Evolutionary conservation across 2,329 filamentous ascomycete genomes (phyloP).

Genomic region (Pseudogymnoascus sp.): DNA sequence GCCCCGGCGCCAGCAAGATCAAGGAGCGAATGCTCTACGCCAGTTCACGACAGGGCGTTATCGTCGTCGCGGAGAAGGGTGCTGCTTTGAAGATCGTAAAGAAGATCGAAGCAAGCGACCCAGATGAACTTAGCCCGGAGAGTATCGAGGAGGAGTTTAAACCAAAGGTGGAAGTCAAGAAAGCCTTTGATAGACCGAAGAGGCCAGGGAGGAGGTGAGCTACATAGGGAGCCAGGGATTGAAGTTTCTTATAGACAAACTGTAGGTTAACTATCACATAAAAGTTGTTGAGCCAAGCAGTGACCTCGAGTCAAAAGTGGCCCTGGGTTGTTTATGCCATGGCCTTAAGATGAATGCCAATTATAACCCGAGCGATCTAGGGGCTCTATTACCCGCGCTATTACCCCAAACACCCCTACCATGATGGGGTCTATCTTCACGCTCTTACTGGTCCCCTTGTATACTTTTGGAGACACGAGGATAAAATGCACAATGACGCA

Average conservation of each 20-base stretch:
- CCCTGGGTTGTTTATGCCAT: background rate
- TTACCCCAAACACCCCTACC: background rate
- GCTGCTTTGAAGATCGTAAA: constrained; percentile 60
- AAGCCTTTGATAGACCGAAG: constrained; percentile 70
- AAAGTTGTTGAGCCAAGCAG: background rate
- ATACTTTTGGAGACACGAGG: background rate
- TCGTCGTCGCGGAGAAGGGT: constrained; percentile 56
- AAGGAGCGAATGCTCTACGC: constrained; percentile 84
- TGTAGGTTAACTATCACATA: background rate
- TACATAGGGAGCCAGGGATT: background rate
- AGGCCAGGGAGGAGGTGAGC: constrained; percentile 50
- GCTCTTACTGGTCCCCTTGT: background rate
- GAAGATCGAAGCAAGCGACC: constrained; percentile 60
- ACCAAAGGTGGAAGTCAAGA: constrained; percentile 55
- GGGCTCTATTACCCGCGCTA: background rate
- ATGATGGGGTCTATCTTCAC: background rate
- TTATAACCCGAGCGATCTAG: background rate
- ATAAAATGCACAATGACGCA: background rate
- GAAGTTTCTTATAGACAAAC: background rate
- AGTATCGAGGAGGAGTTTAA: constrained; percentile 59
- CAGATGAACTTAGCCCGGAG: constrained; percentile 61
- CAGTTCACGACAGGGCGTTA: constrained; percentile 57
- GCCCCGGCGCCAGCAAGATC: constrained; percentile 63
- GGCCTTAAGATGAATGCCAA: too few relatives aligned
- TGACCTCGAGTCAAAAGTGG: background rate